These are phyloP conservation scores for Xylaria digitata DNA, from an alignment of 2,329 filamentous ascomycete species.

Conservation along the genomic window DNA sequence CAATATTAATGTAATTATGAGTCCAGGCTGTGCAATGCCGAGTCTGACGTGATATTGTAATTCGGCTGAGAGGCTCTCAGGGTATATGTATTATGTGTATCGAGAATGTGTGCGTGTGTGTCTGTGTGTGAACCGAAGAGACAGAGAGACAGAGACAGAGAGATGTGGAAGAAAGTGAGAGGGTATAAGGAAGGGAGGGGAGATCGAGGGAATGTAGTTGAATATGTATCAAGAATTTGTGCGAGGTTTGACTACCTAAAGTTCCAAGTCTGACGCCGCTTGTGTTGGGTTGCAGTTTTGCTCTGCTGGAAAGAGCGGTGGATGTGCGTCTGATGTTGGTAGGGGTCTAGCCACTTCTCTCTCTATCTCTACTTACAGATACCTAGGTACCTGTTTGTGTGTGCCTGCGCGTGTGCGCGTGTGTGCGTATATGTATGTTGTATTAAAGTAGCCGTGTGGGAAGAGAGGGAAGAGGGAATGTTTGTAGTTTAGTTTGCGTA, in stretches of 20 bases:
- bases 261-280: slow-evolving; percentile 28
- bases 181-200: neutral
- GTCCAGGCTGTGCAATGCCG: slow-evolving; percentile 20
- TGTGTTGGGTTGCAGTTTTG: slow-evolving; percentile 32
- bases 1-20: slow-evolving; percentile 24
- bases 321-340: slow-evolving; percentile 33
- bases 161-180: slow-evolving; percentile 2
- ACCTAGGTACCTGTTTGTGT: slow-evolving; percentile 9
- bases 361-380: neutral
- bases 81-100: neutral
- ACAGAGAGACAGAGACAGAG: neutral
- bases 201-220: slow-evolving; percentile 29
- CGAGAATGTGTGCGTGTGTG: slow-evolving; percentile 17
- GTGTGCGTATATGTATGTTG: neutral
- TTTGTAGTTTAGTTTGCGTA: slow-evolving; percentile 5
- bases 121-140: slow-evolving; percentile 6
- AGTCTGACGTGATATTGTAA: slow-evolving; percentile 23
- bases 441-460: neutral
- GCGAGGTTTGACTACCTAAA: slow-evolving; percentile 31
- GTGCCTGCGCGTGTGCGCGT: slow-evolving; percentile 3
- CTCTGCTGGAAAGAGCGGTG: slow-evolving; percentile 47
- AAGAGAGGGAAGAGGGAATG: slow-evolving; percentile 2
- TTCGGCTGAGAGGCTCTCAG: slow-evolving; percentile 1
- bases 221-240: slow-evolving; percentile 38
- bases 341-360: slow-evolving; percentile 18